Conservation (phyloP, 2,329 filamentous ascomycete species). For the Verticillium dahliae region DNA sequence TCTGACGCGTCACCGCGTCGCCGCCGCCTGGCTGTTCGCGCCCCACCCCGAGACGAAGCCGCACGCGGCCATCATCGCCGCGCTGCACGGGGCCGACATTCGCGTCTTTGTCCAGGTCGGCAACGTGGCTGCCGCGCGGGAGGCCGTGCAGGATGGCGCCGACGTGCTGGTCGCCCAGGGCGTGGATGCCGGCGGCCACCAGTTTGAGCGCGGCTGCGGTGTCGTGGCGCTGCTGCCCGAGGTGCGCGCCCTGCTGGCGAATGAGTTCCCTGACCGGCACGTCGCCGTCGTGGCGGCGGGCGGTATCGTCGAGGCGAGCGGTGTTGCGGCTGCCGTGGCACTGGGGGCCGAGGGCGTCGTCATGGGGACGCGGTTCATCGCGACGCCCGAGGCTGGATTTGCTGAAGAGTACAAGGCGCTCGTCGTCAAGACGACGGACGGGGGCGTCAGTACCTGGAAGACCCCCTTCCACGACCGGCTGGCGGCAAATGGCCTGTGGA, state of each 20-base stretch:
- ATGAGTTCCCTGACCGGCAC: conserved; percentile 24
- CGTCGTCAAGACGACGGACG: conserved; percentile 34
- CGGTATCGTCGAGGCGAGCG: conserved; percentile 50
- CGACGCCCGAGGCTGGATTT: conserved; percentile 34
- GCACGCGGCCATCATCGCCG: conserved; percentile 27
- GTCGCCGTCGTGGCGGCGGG: conserved; percentile 49
- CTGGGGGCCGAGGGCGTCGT: conserved; percentile 39
- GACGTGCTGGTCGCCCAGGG: conserved; percentile 59
- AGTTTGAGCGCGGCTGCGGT: conserved; percentile 45
- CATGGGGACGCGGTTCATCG: conserved; percentile 40
- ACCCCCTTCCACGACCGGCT: conserved; percentile 37
- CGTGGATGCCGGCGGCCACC: conserved; percentile 58
- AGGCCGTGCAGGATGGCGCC: conserved; percentile 38
- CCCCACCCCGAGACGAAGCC: conserved; percentile 37
- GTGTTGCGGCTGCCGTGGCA: conserved; percentile 46
- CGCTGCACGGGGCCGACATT: conserved; percentile 26
- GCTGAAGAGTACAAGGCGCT: conserved; percentile 31
- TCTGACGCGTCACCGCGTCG: conserved; percentile 44
- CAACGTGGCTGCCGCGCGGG: conserved; percentile 47
- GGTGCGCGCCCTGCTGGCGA: conserved; percentile 38
- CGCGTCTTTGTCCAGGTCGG: conserved; percentile 57
- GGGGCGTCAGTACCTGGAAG: conserved; percentile 39
- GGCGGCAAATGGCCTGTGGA: conserved; percentile 30
- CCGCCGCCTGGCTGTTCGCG: conserved; percentile 63
- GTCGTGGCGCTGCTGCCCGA: conserved; percentile 53